Evolutionary conservation across 805 yeast genomes (phyloP).

Genomic region (Hyphopichia homilentoma): DNA sequence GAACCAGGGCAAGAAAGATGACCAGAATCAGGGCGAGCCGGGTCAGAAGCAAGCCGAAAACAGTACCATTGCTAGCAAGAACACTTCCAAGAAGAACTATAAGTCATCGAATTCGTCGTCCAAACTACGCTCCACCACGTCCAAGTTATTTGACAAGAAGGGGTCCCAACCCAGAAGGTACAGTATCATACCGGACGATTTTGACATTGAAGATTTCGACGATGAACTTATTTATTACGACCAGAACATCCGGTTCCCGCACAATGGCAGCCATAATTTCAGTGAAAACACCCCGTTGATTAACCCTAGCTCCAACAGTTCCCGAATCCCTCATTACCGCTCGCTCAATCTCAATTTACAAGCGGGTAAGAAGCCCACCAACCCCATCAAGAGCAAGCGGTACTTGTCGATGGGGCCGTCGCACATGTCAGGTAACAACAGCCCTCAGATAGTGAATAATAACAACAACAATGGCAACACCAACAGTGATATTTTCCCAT

Average conservation of each 20-base stretch:
- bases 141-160: constrained; percentile 67
- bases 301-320: constrained; percentile 9
- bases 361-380: constrained; percentile 13
- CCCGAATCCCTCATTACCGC: constrained; percentile 37
- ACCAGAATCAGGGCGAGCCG: constrained; percentile 1
- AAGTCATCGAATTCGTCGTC: constrained; percentile 33
- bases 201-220: constrained; percentile 51
- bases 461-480: constrained; percentile 5
- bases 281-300: constrained; percentile 30
- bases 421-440: constrained; percentile 4
- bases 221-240: constrained; percentile 49
- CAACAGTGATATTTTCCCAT: constrained; percentile 28
- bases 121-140: constrained; percentile 62
- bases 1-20: constrained; percentile 1
- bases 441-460: constrained; percentile 5
- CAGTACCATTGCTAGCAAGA: constrained; percentile 14
- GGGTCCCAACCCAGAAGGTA: constrained; percentile 72
- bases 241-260: constrained; percentile 37
- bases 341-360: constrained; percentile 34
- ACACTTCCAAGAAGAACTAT: constrained; percentile 20
- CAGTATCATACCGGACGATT: constrained; percentile 66
- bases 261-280: constrained; percentile 17
- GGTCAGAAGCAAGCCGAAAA: constrained; percentile 1
- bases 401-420: constrained; percentile 37
- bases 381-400: constrained; percentile 20